Evolutionary conservation across 352 stramenopile species (phyloP).

Genomic region (Pythium phragmitis): DNA sequence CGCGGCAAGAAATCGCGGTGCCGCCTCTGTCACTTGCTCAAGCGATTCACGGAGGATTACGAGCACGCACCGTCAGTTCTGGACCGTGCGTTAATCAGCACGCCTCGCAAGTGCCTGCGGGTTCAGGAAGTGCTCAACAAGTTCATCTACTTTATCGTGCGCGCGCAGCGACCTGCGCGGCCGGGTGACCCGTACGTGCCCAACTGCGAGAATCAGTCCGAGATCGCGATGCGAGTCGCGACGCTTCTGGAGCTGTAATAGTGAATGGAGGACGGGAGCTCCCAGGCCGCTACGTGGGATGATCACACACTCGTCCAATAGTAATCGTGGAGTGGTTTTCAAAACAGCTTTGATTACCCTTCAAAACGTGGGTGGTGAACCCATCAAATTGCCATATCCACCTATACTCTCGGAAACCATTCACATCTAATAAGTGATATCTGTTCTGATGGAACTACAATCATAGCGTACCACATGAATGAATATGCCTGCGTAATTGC

Average conservation of each 20-base stretch:
- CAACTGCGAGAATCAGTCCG: slow-evolving; percentile 2
- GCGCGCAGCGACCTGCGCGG: background rate
- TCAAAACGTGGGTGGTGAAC: too few species aligned
- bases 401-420: too few species aligned
- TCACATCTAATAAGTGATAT: too few species aligned
- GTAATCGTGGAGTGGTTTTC: too few species aligned
- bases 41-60: background rate
- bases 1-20: background rate
- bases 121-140: slow-evolving; percentile 6
- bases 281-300: too few species aligned
- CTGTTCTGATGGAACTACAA: too few species aligned
- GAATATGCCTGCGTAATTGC: too few species aligned
- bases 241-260: slow-evolving; percentile 1
- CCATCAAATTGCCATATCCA: too few species aligned
- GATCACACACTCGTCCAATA: too few species aligned
- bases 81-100: background rate
- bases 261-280: too few species aligned
- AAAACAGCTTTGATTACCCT: too few species aligned
- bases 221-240: background rate
- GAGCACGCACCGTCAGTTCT: background rate
- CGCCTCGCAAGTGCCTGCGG: background rate
- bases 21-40: background rate
- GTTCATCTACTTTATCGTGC: slow-evolving; percentile 2
- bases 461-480: too few species aligned
- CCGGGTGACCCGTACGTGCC: background rate